These are phyloP conservation scores for Aquanectria penicillioides DNA, from an alignment of 2,329 filamentous ascomycete species.

Conservation along the genomic window DNA sequence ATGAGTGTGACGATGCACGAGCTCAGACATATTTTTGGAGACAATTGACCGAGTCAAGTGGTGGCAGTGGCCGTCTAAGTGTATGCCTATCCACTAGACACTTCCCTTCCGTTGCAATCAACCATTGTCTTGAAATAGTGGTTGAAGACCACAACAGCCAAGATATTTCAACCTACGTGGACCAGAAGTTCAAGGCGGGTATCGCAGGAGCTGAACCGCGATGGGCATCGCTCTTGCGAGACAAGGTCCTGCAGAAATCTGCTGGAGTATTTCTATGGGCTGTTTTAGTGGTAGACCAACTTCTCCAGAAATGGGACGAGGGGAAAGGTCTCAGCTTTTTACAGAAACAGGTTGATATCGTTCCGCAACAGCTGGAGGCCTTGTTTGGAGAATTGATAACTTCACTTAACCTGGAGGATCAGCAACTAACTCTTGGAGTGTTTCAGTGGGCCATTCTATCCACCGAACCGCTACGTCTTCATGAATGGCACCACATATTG, in stretches of 20 bases:
- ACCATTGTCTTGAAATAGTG: background rate
- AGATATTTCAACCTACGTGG: constrained; percentile 21
- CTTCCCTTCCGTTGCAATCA: constrained; percentile 5
- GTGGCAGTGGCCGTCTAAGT: background rate
- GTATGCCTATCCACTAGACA: constrained; percentile 24
- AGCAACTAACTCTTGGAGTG: background rate
- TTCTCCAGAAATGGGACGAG: constrained; percentile 13
- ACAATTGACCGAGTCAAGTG: background rate
- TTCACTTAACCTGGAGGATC: background rate
- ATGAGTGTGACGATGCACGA: constrained; percentile 8
- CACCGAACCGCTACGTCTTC: constrained; percentile 8
- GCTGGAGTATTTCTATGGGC: constrained; percentile 28
- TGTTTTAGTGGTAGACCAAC: constrained; percentile 8
- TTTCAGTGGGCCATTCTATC: constrained; percentile 26
- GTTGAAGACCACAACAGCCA: constrained; percentile 7
- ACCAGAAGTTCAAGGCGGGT: background rate
- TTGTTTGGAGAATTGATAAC: background rate
- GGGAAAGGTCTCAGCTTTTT: background rate
- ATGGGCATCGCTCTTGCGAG: background rate
- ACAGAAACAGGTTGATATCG: background rate
- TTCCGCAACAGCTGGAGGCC: constrained; percentile 6
- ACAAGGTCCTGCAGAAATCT: background rate
- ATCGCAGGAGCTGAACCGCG: background rate
- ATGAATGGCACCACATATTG: constrained; percentile 30
- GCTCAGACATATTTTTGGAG: constrained; percentile 6